A percentile compares a stretch with the other conserved stretches of the same genome.
phyloP scores from a whole-genome alignment of 306 rosid species.

The Oxytropis ochrocephala region DNA sequence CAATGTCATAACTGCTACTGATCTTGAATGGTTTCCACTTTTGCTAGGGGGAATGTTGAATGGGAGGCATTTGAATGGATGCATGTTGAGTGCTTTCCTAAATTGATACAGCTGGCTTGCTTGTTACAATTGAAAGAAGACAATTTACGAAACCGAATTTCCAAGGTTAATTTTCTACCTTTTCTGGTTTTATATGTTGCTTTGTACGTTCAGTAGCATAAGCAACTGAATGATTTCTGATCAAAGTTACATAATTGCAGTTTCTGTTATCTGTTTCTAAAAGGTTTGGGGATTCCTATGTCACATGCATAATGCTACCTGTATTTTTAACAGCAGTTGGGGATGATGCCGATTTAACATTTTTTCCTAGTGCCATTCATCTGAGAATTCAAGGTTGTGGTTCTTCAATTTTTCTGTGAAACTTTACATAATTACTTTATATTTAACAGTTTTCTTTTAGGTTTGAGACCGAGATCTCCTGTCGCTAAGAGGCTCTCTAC shows the following conservation, averaged over 20 bases:
- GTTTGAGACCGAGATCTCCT: constrained; percentile 61
- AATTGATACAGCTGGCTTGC: constrained; percentile 72
- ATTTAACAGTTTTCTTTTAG: constrained; percentile 34
- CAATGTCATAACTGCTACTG: constrained; percentile 5
- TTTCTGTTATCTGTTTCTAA: constrained; percentile 74
- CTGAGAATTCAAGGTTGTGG: constrained; percentile 63
- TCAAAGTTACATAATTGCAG: constrained; percentile 42
- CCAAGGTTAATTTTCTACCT: constrained; percentile 46
- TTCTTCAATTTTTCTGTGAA: constrained; percentile 9
- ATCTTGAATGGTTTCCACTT: constrained; percentile 24
- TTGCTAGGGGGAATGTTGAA: constrained; percentile 57
- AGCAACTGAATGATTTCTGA: constrained; percentile 23
- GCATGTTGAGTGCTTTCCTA: constrained; percentile 86
- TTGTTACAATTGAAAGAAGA: constrained; percentile 88
- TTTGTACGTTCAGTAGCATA: constrained; percentile 6
- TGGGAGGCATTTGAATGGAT: constrained; percentile 94
- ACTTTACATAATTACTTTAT: constrained; percentile 13
- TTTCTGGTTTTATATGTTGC: not conserved
- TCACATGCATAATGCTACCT: constrained; percentile 78
- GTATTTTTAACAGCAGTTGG: constrained; percentile 81
- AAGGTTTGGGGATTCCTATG: constrained; percentile 77
- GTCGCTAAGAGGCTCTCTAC: constrained; percentile 65
- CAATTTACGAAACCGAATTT: constrained; percentile 61
- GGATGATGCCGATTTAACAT: constrained; percentile 66
- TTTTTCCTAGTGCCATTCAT: constrained; percentile 56